Conservation (phyloP, 176 grass and related monocot genomes). For the Bonia amplexicaulis region DNA sequence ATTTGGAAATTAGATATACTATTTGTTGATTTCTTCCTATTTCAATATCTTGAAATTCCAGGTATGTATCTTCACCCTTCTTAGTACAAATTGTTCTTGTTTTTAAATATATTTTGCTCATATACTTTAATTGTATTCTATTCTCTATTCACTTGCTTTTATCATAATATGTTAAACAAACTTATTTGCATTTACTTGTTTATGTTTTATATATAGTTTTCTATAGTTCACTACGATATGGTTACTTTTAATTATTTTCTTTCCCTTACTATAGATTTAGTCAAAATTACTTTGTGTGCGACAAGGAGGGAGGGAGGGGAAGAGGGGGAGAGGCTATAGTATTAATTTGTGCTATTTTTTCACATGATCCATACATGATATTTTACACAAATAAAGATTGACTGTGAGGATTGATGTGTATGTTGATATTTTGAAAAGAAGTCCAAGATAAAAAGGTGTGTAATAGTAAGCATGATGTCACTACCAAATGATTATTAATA, state of each 20-base stretch:
- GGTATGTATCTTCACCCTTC: neutral
- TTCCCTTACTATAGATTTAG: neutral
- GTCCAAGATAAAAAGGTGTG: neutral
- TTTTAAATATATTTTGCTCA: neutral
- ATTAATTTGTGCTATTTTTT: neutral
- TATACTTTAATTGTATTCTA: neutral
- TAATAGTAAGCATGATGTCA: neutral
- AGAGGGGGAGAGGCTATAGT: neutral
- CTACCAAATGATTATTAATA: neutral
- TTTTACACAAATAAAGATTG: neutral
- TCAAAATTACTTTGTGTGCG: neutral
- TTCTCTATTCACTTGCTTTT: neutral
- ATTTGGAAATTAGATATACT: neutral
- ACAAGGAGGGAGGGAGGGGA: neutral
- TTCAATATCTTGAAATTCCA: neutral
- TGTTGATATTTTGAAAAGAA: neutral
- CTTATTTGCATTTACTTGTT: neutral
- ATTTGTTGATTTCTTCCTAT: neutral
- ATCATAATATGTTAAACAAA: neutral
- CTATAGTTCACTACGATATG: neutral
- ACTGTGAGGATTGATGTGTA: neutral
- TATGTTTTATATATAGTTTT: neutral
- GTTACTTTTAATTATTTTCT: neutral
- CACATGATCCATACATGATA: neutral
- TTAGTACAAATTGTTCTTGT: neutral